A percentile compares a stretch with the other conserved stretches of the same genome.
Evolutionary conservation across 805 yeast genomes (phyloP).

Genomic region (Ogataea paraovalis): DNA sequence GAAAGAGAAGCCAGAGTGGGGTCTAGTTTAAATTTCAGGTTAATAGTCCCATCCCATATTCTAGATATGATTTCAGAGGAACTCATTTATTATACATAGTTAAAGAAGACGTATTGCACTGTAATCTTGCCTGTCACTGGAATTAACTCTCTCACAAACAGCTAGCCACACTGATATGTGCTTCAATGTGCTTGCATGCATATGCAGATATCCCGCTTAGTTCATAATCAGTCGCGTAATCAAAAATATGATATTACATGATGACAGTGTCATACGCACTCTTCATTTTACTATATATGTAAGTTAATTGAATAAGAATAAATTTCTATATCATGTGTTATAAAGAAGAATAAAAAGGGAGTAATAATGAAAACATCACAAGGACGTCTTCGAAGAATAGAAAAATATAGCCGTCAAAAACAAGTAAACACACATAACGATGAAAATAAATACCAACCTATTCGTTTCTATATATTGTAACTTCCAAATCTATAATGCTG

Average conservation of each 20-base stretch:
- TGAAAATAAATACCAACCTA: not conserved
- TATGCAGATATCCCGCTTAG: too few relatives aligned
- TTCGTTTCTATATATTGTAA: not conserved
- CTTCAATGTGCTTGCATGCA: too few relatives aligned
- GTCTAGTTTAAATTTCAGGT: slow-evolving; percentile 34
- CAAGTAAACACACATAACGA: not conserved
- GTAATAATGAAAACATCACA: not conserved
- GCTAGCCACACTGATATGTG: too few relatives aligned
- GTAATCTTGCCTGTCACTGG: too few relatives aligned
- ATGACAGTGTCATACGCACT: too few relatives aligned
- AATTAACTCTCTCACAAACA: too few relatives aligned
- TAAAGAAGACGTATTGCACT: not conserved
- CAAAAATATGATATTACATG: not conserved
- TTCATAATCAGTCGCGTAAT: not conserved
- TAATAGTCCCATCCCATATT: slow-evolving; percentile 55
- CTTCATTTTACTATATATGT: too few relatives aligned
- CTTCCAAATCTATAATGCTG: not conserved
- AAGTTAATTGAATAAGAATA: not conserved
- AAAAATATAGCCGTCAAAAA: not conserved
- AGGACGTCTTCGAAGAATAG: not conserved
- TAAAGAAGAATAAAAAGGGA: not conserved
- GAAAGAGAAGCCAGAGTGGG: slow-evolving; percentile 18
- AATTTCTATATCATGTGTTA: not conserved
- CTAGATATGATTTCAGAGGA: slow-evolving; percentile 30
- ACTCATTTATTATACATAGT: slow-evolving; percentile 10